These are phyloP conservation scores for Sparassis latifolia DNA, from an alignment of 1,284 basidiomycete genomes.

Conservation along the genomic window DNA sequence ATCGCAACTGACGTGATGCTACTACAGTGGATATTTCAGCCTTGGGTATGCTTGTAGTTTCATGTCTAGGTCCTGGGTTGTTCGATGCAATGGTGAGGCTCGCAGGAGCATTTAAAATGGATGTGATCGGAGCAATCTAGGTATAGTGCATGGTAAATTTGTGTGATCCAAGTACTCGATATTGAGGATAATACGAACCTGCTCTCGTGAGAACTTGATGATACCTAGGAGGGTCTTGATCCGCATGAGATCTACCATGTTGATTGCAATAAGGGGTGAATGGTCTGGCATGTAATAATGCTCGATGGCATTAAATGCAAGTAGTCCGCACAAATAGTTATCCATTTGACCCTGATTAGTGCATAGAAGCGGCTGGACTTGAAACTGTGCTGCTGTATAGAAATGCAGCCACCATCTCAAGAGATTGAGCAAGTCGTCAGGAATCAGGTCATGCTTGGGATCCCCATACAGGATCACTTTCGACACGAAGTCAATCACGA, in stretches of 20 bases:
- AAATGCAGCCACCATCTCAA: background rate
- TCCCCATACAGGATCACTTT: slow-evolving; percentile 2
- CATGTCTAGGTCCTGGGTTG: too few species aligned
- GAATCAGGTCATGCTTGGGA: background rate
- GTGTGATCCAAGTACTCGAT: background rate
- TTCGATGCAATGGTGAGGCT: too few species aligned
- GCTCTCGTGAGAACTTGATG: background rate
- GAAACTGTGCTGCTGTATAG: background rate
- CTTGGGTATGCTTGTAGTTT: too few species aligned
- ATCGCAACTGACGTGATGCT: too few species aligned
- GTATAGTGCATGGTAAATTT: background rate
- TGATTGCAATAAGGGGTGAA: background rate
- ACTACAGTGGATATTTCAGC: too few species aligned
- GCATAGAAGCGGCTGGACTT: slow-evolving; percentile 1
- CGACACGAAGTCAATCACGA: slow-evolving; percentile 1
- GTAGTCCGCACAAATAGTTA: slow-evolving; percentile 2
- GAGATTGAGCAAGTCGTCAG: background rate
- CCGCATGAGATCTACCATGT: background rate
- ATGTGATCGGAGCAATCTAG: background rate
- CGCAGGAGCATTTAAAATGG: background rate
- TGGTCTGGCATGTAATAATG: slow-evolving; percentile 1
- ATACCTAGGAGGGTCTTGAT: background rate
- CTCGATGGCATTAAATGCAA: slow-evolving; percentile 1
- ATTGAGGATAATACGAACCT: background rate
- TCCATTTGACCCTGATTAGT: background rate